Evolutionary conservation across 2,329 filamentous ascomycete species (phyloP).

Genomic region (Alternaria angustiovoidea): DNA sequence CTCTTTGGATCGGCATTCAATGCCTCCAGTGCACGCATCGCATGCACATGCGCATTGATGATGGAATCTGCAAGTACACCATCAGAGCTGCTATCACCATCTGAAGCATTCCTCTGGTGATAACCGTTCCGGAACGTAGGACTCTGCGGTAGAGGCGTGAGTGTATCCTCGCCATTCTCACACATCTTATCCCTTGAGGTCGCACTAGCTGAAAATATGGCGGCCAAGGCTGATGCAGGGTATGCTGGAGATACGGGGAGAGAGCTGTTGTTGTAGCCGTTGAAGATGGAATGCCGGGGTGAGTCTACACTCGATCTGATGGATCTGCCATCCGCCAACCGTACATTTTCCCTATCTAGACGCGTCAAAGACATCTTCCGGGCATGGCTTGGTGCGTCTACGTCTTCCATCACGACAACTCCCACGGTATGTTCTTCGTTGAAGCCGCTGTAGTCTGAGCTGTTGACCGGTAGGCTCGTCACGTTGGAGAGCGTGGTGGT

Average conservation of each 20-base stretch:
- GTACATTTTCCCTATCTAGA: constrained; percentile 30
- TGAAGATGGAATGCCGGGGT: constrained; percentile 27
- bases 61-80: constrained; percentile 39
- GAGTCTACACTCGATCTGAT: constrained; percentile 27
- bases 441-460: constrained; percentile 5
- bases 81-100: constrained; percentile 12
- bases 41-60: constrained; percentile 40
- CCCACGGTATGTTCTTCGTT: not conserved
- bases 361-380: constrained; percentile 34
- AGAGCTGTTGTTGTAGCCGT: constrained; percentile 12
- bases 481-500: constrained; percentile 28
- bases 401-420: not conserved
- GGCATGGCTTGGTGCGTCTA: constrained; percentile 24
- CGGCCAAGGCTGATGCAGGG: not conserved
- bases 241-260: constrained; percentile 9
- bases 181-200: not conserved
- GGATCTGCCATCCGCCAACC: constrained; percentile 35
- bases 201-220: not conserved
- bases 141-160: not conserved
- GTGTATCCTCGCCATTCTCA: not conserved
- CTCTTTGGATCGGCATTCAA: constrained; percentile 24
- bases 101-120: constrained; percentile 22
- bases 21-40: constrained; percentile 39
- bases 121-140: not conserved
- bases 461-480: constrained; percentile 14